Evolutionary conservation across 768 basidiomycete species (phyloP).

Genomic region (Coprinopsis cinerea): DNA sequence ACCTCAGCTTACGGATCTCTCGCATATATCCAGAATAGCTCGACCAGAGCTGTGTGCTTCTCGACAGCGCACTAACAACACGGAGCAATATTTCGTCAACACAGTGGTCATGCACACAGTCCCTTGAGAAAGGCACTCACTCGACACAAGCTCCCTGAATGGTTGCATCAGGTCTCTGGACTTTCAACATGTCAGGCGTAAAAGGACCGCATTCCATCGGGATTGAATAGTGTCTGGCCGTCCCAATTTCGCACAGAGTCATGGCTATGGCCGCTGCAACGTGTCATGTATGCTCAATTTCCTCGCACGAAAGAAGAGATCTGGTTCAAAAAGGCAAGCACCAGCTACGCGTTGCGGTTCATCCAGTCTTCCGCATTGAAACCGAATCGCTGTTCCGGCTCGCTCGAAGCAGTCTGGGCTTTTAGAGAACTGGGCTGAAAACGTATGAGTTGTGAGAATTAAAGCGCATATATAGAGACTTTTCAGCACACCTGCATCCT

Average conservation of each 20-base stretch:
- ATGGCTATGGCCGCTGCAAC: slow-evolving; percentile 64
- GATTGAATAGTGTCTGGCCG: slow-evolving; percentile 58
- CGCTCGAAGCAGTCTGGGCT: slow-evolving; percentile 56
- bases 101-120: background rate
- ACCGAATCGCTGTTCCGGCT: slow-evolving; percentile 38
- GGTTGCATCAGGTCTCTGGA: slow-evolving; percentile 12
- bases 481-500: too few species aligned
- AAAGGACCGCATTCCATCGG: slow-evolving; percentile 60
- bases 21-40: slow-evolving; percentile 81
- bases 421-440: background rate
- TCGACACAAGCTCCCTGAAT: slow-evolving; percentile 24
- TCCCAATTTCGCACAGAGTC: slow-evolving; percentile 77
- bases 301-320: background rate
- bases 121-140: slow-evolving; percentile 16
- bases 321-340: slow-evolving; percentile 14
- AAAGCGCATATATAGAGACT: background rate
- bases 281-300: slow-evolving; percentile 1
- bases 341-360: slow-evolving; percentile 58
- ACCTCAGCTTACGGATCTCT: slow-evolving; percentile 59
- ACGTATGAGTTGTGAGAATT: background rate
- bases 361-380: slow-evolving; percentile 50
- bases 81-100: background rate
- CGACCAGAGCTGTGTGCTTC: slow-evolving; percentile 81
- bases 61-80: slow-evolving; percentile 55
- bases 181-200: slow-evolving; percentile 14